These are phyloP conservation scores for Adenanthera pavonina DNA, from an alignment of 306 rosid genomes.

Conservation along the genomic window DNA sequence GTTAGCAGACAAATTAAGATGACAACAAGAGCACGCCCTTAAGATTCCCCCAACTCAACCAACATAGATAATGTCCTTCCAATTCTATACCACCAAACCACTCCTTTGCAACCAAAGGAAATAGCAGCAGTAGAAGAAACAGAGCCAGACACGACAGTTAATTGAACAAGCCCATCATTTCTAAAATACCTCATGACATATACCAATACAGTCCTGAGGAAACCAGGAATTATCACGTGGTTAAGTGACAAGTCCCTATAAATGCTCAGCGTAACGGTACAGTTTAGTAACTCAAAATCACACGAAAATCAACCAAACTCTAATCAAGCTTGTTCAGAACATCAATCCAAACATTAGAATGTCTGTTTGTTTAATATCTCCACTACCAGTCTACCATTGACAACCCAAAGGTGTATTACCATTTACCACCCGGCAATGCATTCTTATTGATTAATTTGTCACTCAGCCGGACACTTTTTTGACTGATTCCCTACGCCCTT, in stretches of 20 bases:
- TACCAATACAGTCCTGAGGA: neutral
- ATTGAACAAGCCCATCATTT: conserved; percentile 4
- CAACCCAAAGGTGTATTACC: neutral
- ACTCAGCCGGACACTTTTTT: neutral
- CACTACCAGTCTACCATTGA: neutral
- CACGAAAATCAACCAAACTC: conserved; percentile 23
- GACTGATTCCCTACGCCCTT: neutral
- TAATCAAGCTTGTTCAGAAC: neutral
- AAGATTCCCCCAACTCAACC: neutral
- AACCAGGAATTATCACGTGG: neutral
- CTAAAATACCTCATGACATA: neutral
- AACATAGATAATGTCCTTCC: neutral
- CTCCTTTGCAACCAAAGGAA: conserved; percentile 1
- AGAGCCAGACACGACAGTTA: neutral
- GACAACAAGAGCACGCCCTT: neutral
- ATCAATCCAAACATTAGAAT: neutral
- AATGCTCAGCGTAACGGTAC: neutral
- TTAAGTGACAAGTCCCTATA: neutral
- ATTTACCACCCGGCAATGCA: neutral
- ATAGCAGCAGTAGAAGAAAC: neutral
- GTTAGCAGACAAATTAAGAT: neutral
- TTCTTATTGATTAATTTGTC: neutral
- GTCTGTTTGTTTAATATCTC: neutral
- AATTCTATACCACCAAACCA: conserved; percentile 1
- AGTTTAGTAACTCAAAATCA: neutral